A percentile compares a stretch with the other conserved stretches of the same genome.
phyloP scores from a whole-genome alignment of 2,329 filamentous ascomycete genomes.

The Thermochaetoides dissita region DNA sequence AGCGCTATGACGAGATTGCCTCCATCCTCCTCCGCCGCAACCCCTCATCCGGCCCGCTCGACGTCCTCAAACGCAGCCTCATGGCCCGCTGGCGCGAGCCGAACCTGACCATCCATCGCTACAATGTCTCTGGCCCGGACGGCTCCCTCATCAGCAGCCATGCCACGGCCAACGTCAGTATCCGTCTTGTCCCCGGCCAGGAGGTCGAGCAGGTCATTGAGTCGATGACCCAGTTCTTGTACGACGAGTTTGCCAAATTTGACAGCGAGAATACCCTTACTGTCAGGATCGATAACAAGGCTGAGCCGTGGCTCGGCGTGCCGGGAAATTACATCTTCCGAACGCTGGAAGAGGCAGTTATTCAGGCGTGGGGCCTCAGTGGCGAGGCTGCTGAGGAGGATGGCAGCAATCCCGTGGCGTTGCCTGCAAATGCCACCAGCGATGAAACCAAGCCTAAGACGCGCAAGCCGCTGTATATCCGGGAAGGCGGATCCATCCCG shows the following conservation, averaged over 20 bases:
- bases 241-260: conserved; percentile 57
- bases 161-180: conserved; percentile 74
- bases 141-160: conserved; percentile 83
- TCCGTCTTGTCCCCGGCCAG: conserved; percentile 88
- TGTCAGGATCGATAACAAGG: conserved; percentile 79
- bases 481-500: conserved; percentile 90
- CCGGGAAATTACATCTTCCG: conserved; percentile 82
- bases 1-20: conserved; percentile 72
- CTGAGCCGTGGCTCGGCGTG: conserved; percentile 92
- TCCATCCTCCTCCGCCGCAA: conserved; percentile 60
- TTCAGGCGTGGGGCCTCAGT: conserved; percentile 59
- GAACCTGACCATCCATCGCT: conserved; percentile 82
- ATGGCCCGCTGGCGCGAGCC: conserved; percentile 95
- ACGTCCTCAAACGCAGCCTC: conserved; percentile 65
- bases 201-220: conserved; percentile 65
- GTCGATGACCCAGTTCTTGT: conserved; percentile 52
- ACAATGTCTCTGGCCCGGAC: conserved; percentile 84
- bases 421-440: conserved; percentile 15
- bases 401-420: conserved; percentile 1
- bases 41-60: conserved; percentile 42
- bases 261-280: conserved; percentile 68
- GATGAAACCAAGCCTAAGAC: conserved; percentile 21
- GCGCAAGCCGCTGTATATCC: conserved; percentile 71
- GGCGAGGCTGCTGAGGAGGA: background rate
- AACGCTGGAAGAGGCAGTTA: conserved; percentile 72